Evolutionary conservation across 805 yeast species (phyloP).

Genomic region (Naumovozyma dairenensis): DNA sequence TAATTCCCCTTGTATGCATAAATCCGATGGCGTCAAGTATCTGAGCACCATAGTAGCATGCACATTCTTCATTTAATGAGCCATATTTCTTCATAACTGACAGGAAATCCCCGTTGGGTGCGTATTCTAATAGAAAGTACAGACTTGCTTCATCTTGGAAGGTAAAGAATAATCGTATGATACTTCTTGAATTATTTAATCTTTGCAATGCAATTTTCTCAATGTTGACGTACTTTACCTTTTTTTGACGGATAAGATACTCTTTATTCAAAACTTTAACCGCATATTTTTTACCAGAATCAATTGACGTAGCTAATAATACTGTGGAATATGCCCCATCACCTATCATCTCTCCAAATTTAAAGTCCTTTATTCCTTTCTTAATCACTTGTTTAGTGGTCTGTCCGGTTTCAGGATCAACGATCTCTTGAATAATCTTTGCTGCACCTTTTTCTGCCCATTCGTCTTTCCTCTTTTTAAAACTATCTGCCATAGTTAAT

Average conservation of each 20-base stretch:
- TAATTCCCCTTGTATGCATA: constrained; percentile 66
- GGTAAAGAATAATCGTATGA: constrained; percentile 62
- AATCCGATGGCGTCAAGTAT: constrained; percentile 61
- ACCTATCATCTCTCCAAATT: constrained; percentile 81
- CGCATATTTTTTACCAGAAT: constrained; percentile 64
- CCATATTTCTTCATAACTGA: constrained; percentile 58
- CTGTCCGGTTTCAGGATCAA: constrained; percentile 40
- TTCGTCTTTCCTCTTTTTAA: constrained; percentile 29
- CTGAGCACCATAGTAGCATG: constrained; percentile 62
- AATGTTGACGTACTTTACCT: constrained; percentile 74
- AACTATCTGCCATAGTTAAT: constrained; percentile 13
- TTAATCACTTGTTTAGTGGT: constrained; percentile 40
- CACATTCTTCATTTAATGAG: constrained; percentile 60
- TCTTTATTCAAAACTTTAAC: constrained; percentile 67
- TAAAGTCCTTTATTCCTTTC: constrained; percentile 70
- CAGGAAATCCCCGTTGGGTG: constrained; percentile 68
- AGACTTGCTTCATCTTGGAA: constrained; percentile 68
- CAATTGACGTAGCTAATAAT: constrained; percentile 71
- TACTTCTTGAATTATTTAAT: constrained; percentile 49
- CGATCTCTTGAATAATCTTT: constrained; percentile 36
- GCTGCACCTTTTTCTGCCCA: constrained; percentile 59
- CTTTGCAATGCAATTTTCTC: constrained; percentile 74
- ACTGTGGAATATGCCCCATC: constrained; percentile 97
- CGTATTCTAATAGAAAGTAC: constrained; percentile 70
- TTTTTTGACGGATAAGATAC: constrained; percentile 71